A percentile compares a stretch with the other conserved stretches of the same genome.
phyloP scores from a whole-genome alignment of 1,284 basidiomycete species.

The Peniophora sp. region DNA sequence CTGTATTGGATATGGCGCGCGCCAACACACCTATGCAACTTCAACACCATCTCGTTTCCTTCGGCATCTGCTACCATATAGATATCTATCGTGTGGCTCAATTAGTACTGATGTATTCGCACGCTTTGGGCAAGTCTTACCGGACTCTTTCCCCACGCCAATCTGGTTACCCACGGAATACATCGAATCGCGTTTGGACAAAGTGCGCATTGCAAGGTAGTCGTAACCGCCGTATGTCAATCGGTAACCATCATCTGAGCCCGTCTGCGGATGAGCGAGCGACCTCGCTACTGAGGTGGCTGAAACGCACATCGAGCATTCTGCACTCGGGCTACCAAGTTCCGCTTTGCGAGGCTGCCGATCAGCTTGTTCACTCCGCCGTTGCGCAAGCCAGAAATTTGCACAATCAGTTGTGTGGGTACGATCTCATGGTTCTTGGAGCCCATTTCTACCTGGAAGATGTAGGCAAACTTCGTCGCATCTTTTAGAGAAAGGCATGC shows the following conservation, averaged over 20 bases:
- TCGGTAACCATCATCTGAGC: conserved; percentile 89
- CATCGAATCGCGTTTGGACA: conserved; percentile 84
- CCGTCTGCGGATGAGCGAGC: conserved; percentile 3
- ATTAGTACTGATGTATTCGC: not conserved
- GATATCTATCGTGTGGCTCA: conserved; percentile 59
- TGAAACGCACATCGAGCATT: conserved; percentile 76
- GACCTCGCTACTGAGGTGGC: not conserved
- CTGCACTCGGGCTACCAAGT: conserved; percentile 84
- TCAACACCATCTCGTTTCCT: conserved; percentile 83
- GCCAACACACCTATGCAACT: conserved; percentile 72
- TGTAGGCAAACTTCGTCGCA: conserved; percentile 3
- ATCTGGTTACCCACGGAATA: conserved; percentile 94
- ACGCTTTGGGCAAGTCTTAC: conserved; percentile 28
- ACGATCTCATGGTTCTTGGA: conserved; percentile 98
- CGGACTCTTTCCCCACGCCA: conserved; percentile 97
- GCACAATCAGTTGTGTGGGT: conserved; percentile 81
- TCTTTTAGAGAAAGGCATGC: conserved; percentile 17
- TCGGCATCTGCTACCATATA: conserved; percentile 86
- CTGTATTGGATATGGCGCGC: not conserved
- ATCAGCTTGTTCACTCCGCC: conserved; percentile 93
- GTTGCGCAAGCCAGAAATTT: conserved; percentile 85
- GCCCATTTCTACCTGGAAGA: conserved; percentile 83
- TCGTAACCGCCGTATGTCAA: conserved; percentile 98
- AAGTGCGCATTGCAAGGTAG: conserved; percentile 87
- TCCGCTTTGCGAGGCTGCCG: conserved; percentile 85